Evolutionary conservation across 441 rosid genomes (phyloP).

Genomic region (Cnidoscolus chayamansa): DNA sequence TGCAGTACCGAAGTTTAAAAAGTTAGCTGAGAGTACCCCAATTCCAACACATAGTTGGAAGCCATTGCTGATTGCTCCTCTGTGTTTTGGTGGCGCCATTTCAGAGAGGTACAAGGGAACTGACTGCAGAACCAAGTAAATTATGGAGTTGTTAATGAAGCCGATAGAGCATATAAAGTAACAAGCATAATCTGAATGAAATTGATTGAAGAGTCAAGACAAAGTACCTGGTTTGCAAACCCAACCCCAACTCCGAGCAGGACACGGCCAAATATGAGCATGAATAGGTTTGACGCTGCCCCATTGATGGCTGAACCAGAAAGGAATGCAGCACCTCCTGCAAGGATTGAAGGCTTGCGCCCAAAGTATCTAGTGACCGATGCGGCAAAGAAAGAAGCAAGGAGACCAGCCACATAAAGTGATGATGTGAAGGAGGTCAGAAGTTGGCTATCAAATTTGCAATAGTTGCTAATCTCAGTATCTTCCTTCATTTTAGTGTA

Average conservation of each 20-base stretch:
- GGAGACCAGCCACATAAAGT: constrained; percentile 65
- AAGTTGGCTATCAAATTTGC: constrained; percentile 56
- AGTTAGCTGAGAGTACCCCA: constrained; percentile 61
- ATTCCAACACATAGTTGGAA: constrained; percentile 64
- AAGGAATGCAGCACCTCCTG: constrained; percentile 62
- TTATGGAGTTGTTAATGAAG: background rate
- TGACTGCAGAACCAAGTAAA: constrained; percentile 14
- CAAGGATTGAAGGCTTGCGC: constrained; percentile 56
- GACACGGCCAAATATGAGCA: constrained; percentile 73
- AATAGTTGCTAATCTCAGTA: constrained; percentile 49
- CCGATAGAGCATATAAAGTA: background rate
- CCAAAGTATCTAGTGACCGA: constrained; percentile 47
- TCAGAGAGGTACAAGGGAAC: constrained; percentile 68
- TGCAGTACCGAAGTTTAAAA: constrained; percentile 53
- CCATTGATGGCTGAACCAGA: constrained; percentile 63
- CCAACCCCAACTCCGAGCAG: constrained; percentile 82
- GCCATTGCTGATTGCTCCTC: constrained; percentile 75
- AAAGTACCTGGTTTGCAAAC: constrained; percentile 68
- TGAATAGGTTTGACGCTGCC: constrained; percentile 49
- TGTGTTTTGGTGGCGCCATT: constrained; percentile 73
- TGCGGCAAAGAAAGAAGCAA: constrained; percentile 63
- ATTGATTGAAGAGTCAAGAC: background rate
- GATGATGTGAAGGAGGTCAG: constrained; percentile 74
- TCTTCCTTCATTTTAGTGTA: constrained; percentile 42
- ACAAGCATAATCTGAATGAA: background rate